A percentile compares a stretch with the other conserved stretches of the same genome.
phyloP scores from a whole-genome alignment of 208 protist genomes.

The Tritrichomonas musculus region DNA sequence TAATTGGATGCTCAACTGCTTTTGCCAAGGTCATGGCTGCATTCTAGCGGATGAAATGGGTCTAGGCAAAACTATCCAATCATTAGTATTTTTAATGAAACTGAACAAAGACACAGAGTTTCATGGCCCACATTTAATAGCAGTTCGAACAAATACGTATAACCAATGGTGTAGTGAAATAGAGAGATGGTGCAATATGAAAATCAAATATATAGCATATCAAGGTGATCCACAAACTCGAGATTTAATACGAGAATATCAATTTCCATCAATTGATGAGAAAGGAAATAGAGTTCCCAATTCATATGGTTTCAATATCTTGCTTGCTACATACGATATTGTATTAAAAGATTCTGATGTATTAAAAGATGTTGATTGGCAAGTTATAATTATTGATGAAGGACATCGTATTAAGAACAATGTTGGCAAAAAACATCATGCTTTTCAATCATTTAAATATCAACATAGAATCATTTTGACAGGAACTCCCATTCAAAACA shows the following conservation, averaged over 20 bases:
- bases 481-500: background rate
- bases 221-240: background rate
- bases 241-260: background rate
- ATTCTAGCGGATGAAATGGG: slow-evolving; percentile 95
- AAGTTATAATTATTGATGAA: slow-evolving; percentile 35
- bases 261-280: background rate
- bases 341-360: background rate
- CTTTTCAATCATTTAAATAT: background rate
- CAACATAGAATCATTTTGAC: background rate
- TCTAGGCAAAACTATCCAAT: slow-evolving; percentile 38
- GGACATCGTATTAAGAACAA: background rate
- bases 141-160: background rate
- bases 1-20: slow-evolving; percentile 83
- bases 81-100: background rate
- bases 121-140: background rate
- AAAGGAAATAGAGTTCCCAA: too few species aligned
- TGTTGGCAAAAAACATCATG: background rate
- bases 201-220: slow-evolving; percentile 35
- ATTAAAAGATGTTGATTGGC: slow-evolving; percentile 52
- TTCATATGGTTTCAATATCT: slow-evolving; percentile 28
- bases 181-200: background rate
- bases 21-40: slow-evolving; percentile 79
- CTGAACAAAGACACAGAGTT: background rate
- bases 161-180: slow-evolving; percentile 6
- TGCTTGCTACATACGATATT: background rate